These are phyloP conservation scores for Paramicrosporidium saccamoebae DNA, from an alignment of 371 early-diverging fungal genomes.

Conservation along the genomic window DNA sequence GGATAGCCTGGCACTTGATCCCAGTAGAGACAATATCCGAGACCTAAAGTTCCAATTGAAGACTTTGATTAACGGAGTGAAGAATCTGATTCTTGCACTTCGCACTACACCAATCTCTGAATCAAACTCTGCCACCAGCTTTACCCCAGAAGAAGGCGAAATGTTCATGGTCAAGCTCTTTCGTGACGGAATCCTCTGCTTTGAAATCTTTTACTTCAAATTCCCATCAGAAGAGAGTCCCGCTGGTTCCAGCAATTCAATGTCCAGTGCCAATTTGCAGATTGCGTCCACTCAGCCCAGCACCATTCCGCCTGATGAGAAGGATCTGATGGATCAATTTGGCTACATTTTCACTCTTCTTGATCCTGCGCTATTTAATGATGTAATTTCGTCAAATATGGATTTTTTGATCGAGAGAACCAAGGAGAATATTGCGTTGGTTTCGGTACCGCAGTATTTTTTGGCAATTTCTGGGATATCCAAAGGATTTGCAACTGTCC, in stretches of 20 bases:
- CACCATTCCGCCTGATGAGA: too few relatives aligned
- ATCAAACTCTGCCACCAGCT: slow-evolving; percentile 31
- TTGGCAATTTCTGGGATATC: slow-evolving; percentile 39
- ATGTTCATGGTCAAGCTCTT: slow-evolving; percentile 13
- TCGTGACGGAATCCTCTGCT: slow-evolving; percentile 1
- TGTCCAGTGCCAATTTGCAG: too few relatives aligned
- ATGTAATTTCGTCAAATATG: slow-evolving; percentile 63
- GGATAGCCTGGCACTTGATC: slow-evolving; percentile 5
- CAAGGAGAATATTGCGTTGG: slow-evolving; percentile 31
- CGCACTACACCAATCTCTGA: too few relatives aligned
- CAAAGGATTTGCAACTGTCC: slow-evolving; percentile 34
- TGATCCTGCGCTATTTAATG: slow-evolving; percentile 76
- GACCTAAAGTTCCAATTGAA: slow-evolving; percentile 40
- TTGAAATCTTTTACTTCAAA: too few relatives aligned
- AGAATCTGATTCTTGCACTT: slow-evolving; percentile 34
- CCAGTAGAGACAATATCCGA: slow-evolving; percentile 7
- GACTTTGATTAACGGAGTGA: slow-evolving; percentile 47
- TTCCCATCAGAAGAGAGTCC: too few relatives aligned
- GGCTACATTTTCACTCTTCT: slow-evolving; percentile 46
- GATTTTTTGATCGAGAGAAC: slow-evolving; percentile 47
- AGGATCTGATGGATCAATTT: slow-evolving; percentile 67
- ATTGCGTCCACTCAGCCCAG: too few relatives aligned
- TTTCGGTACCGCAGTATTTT: slow-evolving; percentile 61
- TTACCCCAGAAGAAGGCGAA: slow-evolving; percentile 27
- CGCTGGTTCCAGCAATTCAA: too few relatives aligned